These are phyloP conservation scores for Huntiella abstrusa DNA, from an alignment of 2,329 filamentous ascomycete genomes.

Conservation along the genomic window DNA sequence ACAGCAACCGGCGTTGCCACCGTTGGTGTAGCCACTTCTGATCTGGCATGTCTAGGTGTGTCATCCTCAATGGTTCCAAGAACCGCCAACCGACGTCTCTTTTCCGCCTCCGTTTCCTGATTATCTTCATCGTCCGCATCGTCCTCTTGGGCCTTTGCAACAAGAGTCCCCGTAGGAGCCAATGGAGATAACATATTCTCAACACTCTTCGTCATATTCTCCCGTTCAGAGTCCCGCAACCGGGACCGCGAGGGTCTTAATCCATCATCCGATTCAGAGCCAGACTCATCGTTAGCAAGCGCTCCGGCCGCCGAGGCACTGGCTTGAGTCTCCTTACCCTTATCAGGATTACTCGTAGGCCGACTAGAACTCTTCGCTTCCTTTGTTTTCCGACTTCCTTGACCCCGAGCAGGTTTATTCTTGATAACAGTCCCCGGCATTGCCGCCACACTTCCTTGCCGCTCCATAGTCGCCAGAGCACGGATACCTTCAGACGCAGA, in stretches of 20 bases:
- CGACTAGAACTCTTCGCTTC: too few relatives aligned
- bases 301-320: too few relatives aligned
- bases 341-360: background rate
- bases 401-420: background rate
- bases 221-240: background rate
- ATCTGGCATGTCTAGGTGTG: too few relatives aligned
- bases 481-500: conserved; percentile 25
- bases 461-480: conserved; percentile 26
- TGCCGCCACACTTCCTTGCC: conserved; percentile 3
- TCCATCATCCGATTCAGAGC: conserved; percentile 2
- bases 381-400: background rate
- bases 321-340: background rate
- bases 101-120: conserved; percentile 58
- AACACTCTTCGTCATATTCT: background rate
- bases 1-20: background rate
- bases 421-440: background rate
- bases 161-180: background rate
- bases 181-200: background rate
- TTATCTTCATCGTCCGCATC: conserved; percentile 32
- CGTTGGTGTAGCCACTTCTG: conserved; percentile 16
- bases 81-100: conserved; percentile 53
- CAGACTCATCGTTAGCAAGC: background rate
- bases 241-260: background rate
- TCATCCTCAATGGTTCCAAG: conserved; percentile 36
- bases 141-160: background rate